Percentiles rank a stretch among this genome's conserved stretches.
Evolutionary conservation across 345 rosid species (phyloP).

Genomic region (Sisymbrium irio): DNA sequence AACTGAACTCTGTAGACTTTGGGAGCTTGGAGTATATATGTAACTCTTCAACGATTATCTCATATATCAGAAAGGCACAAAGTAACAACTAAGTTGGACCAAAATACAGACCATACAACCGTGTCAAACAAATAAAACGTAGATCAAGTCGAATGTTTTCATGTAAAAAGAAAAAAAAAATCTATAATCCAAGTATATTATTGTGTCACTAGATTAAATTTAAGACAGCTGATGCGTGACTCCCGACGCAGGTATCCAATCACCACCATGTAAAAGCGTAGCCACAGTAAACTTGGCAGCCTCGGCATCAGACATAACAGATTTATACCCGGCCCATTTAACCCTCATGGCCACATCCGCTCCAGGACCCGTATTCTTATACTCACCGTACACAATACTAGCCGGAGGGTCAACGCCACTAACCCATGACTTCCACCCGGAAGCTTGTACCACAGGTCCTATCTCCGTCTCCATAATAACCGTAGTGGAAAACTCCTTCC

Average conservation of each 20-base stretch:
- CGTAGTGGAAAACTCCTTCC: slow-evolving; percentile 79
- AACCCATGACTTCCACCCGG: slow-evolving; percentile 78
- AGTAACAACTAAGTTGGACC: background rate
- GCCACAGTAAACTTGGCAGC: slow-evolving; percentile 66
- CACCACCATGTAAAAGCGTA: slow-evolving; percentile 53
- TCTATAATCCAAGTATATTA: background rate
- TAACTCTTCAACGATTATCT: too few species aligned
- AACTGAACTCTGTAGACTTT: too few species aligned
- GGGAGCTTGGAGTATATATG: too few species aligned
- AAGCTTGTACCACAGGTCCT: slow-evolving; percentile 44
- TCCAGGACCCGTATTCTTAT: slow-evolving; percentile 64
- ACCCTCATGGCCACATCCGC: slow-evolving; percentile 45
- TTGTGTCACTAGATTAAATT: slow-evolving; percentile 10
- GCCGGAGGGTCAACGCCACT: slow-evolving; percentile 59
- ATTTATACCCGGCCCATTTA: slow-evolving; percentile 61
- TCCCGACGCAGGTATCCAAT: slow-evolving; percentile 57
- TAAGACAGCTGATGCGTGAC: slow-evolving; percentile 41
- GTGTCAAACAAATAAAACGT: background rate
- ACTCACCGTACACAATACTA: slow-evolving; percentile 69
- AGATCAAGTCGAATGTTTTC: background rate
- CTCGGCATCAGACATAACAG: slow-evolving; percentile 42
- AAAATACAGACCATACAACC: background rate
- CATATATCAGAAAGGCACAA: background rate
- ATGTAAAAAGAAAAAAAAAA: background rate
- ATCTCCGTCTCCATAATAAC: slow-evolving; percentile 76